Evolutionary conservation across 805 yeast genomes (phyloP).

Genomic region (Candida orba): DNA sequence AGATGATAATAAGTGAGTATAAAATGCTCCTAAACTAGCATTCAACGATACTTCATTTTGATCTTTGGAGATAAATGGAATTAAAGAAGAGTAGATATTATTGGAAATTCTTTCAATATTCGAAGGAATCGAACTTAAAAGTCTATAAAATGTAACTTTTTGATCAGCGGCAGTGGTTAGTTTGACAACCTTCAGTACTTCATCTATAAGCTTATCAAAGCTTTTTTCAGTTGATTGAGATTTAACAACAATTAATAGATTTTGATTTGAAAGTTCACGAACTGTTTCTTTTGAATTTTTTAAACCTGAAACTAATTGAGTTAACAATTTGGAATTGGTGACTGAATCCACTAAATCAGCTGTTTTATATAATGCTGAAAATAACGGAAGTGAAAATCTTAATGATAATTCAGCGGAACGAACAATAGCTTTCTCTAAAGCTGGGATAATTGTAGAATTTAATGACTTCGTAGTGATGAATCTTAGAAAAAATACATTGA

Average conservation of each 20-base stretch:
- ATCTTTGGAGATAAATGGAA: slow-evolving; percentile 60
- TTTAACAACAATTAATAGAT: slow-evolving; percentile 28
- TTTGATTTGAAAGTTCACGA: slow-evolving; percentile 28
- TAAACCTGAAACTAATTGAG: slow-evolving; percentile 46
- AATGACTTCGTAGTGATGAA: slow-evolving; percentile 35
- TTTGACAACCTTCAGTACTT: slow-evolving; percentile 51
- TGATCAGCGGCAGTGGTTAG: slow-evolving; percentile 57
- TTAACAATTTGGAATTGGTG: slow-evolving; percentile 39
- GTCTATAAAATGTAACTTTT: slow-evolving; percentile 44
- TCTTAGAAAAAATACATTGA: slow-evolving; percentile 39
- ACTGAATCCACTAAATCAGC: slow-evolving; percentile 38
- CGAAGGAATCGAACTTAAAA: slow-evolving; percentile 31
- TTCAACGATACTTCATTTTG: slow-evolving; percentile 60
- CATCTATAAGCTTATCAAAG: slow-evolving; percentile 36
- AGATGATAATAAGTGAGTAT: slow-evolving; percentile 34
- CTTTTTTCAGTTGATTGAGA: slow-evolving; percentile 26
- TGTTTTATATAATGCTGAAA: slow-evolving; percentile 25
- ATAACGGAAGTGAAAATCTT: slow-evolving; percentile 45
- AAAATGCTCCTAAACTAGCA: slow-evolving; percentile 42
- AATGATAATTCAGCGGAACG: slow-evolving; percentile 74
- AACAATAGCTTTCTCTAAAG: slow-evolving; percentile 64
- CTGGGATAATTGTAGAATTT: slow-evolving; percentile 40
- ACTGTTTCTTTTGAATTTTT: slow-evolving; percentile 68
- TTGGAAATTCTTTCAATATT: slow-evolving; percentile 25
- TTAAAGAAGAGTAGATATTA: slow-evolving; percentile 36